Evolutionary conservation across 2,329 filamentous ascomycete species (phyloP).

Genomic region (Boeremia exigua): DNA sequence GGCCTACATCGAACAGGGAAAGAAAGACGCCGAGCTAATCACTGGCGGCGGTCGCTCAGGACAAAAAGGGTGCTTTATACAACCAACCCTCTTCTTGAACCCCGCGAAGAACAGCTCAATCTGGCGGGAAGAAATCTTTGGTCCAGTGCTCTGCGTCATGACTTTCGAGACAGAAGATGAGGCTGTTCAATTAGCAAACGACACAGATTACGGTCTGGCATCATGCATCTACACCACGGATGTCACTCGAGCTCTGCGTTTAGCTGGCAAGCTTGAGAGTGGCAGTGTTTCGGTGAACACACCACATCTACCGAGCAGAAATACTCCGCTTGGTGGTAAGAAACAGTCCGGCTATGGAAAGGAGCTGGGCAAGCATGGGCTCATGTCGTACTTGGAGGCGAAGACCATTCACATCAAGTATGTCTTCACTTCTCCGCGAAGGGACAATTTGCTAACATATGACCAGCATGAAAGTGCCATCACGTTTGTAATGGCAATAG

Average conservation of each 20-base stretch:
- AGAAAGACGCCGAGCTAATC: neutral
- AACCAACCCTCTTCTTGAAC: conserved; percentile 44
- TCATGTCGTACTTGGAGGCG: neutral
- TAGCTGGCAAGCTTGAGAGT: neutral
- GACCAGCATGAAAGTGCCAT: too few relatives aligned
- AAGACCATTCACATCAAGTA: conserved; percentile 2
- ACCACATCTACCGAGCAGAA: too few relatives aligned
- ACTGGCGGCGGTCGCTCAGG: neutral
- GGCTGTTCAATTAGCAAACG: conserved; percentile 39
- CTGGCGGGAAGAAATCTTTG: conserved; percentile 44
- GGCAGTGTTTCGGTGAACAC: neutral
- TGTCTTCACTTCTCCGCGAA: neutral
- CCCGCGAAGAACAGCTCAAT: conserved; percentile 33
- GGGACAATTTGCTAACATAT: too few relatives aligned
- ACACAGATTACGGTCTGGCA: conserved; percentile 36
- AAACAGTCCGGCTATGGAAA: conserved; percentile 1
- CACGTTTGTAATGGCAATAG: too few relatives aligned
- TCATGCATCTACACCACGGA: neutral
- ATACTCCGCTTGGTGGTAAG: conserved; percentile 2
- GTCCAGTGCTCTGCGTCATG: conserved; percentile 36
- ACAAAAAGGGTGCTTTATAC: conserved; percentile 23
- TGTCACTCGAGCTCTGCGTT: neutral
- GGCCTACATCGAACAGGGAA: neutral
- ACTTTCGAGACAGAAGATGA: conserved; percentile 46
- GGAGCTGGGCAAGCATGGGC: neutral